These are phyloP conservation scores for Aspergillus sp. DNA, from an alignment of 2,329 filamentous ascomycete genomes.

Conservation along the genomic window DNA sequence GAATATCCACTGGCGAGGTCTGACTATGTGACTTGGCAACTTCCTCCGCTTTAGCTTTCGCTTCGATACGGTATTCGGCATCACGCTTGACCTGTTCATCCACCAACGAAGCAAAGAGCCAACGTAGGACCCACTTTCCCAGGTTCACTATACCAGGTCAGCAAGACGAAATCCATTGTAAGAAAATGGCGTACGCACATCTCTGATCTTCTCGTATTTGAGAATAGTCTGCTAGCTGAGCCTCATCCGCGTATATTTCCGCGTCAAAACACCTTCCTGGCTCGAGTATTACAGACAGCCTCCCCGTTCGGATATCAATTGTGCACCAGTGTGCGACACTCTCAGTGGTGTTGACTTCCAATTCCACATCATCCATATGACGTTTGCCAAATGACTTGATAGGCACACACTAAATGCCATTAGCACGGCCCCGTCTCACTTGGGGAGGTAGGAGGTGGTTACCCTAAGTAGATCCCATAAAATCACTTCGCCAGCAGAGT, in stretches of 20 bases:
- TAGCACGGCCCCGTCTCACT: conserved; percentile 12
- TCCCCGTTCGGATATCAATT: conserved; percentile 89
- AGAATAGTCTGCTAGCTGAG: conserved; percentile 68
- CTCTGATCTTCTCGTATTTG: conserved; percentile 91
- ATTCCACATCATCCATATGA: conserved; percentile 88
- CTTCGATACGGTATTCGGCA: conserved; percentile 65
- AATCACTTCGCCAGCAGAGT: conserved; percentile 91
- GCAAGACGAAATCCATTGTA: neutral
- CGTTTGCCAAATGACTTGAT: conserved; percentile 92
- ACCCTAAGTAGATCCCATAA: conserved; percentile 92
- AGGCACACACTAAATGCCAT: conserved; percentile 67
- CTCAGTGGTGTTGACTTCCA: conserved; percentile 81
- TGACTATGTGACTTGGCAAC: conserved; percentile 58
- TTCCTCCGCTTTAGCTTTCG: conserved; percentile 65
- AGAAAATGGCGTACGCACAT: conserved; percentile 56
- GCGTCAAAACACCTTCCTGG: conserved; percentile 97
- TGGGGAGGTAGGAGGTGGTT: conserved; percentile 12
- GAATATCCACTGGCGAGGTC: conserved; percentile 62
- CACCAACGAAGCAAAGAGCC: conserved; percentile 84
- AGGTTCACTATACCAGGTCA: conserved; percentile 69
- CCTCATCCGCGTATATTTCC: conserved; percentile 93
- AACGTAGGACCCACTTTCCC: conserved; percentile 92
- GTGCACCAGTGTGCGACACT: conserved; percentile 95
- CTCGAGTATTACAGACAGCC: conserved; percentile 85
- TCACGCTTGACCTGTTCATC: conserved; percentile 88